Evolutionary conservation across 208 protist species (phyloP), one percentile per base, ranked within the genome.

Genomic region (Trypanosomatidae sp.): DNA sequence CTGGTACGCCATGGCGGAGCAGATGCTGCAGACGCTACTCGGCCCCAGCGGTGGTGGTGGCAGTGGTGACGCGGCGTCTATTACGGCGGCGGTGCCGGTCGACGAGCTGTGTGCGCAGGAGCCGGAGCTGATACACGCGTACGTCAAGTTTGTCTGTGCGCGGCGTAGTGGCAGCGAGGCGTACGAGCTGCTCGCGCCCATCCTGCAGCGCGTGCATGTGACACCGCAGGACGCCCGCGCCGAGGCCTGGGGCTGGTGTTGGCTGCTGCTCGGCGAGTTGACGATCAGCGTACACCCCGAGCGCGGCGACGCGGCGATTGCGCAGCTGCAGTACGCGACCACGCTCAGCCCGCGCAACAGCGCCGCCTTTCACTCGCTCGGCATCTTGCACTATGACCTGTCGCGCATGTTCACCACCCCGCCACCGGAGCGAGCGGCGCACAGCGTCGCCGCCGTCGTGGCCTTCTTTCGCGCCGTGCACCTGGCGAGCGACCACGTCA

Each of bases 241-340:
- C 0, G 74, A 85, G 32, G 61, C 56, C 41, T 93, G 84, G 80
- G 80, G 84, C 20, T 61, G 54, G 46, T 89, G 80, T 52, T 88
- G 79, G 76, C 62, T 89, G 22, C 66, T 89, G 10, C 62, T 93
- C 1, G 85, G 80, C 11, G 85, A 93, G 65, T 93, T 79, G 80
- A 88, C 76, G 21, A 86, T 89, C 61, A 62, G 60, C 35, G 61
- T 93, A 22, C 80, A 74, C 53, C 73, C 78, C 8, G 79, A 86
- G 28, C 58, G 60, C 35, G 77, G 72, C 32, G 71, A 83, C 48
- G 73, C 88, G 49, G 81, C 86, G 3, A 86, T 90, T 55, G 62
- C 78, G 26, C 55, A 71, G 50, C 68, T 91, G 13, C 62, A 66
- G 39, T 63, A 55, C 16, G 86, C 79, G 19, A 83, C 75, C 1